phyloP scores from a whole-genome alignment of 192 early-diverging fungal genomes.

The Dimargaris verticillata region DNA sequence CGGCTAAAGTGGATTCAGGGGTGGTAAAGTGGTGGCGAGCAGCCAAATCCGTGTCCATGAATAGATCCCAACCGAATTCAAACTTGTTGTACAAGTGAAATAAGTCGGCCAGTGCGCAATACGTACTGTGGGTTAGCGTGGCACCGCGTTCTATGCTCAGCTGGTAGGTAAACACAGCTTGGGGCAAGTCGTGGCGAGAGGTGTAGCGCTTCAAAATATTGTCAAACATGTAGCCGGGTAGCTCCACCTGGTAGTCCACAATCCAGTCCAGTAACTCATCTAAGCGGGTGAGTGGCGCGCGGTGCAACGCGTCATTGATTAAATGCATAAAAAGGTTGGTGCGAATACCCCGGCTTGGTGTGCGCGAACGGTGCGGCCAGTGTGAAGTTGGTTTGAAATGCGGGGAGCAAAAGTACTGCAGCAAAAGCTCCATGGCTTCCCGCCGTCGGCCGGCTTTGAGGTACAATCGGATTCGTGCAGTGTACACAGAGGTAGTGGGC shows the following conservation, averaged over 20 bases:
- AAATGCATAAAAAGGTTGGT: neutral
- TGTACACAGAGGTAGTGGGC: neutral
- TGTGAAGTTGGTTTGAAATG: neutral
- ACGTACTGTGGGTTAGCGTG: neutral
- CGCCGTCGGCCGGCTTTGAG: neutral
- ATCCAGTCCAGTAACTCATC: neutral
- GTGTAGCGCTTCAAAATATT: neutral
- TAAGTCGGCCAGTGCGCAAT: neutral
- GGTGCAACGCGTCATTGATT: neutral
- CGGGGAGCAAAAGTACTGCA: neutral
- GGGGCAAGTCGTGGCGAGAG: neutral
- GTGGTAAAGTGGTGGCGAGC: neutral
- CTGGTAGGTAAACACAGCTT: neutral
- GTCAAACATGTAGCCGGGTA: neutral
- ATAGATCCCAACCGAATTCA: conserved; percentile 4
- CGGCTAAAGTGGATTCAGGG: neutral
- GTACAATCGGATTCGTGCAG: neutral
- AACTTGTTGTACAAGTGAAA: neutral
- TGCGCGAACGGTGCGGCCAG: neutral
- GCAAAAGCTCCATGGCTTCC: neutral
- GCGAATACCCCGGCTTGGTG: neutral
- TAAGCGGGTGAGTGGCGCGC: neutral
- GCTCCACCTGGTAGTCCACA: neutral
- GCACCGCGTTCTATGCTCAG: neutral
- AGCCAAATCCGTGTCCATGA: neutral